Percentiles rank a stretch among this genome's conserved stretches.
phyloP scores from a whole-genome alignment of 225 moss, liverwort and hornwort genomes.

The Climacium dendroides region DNA sequence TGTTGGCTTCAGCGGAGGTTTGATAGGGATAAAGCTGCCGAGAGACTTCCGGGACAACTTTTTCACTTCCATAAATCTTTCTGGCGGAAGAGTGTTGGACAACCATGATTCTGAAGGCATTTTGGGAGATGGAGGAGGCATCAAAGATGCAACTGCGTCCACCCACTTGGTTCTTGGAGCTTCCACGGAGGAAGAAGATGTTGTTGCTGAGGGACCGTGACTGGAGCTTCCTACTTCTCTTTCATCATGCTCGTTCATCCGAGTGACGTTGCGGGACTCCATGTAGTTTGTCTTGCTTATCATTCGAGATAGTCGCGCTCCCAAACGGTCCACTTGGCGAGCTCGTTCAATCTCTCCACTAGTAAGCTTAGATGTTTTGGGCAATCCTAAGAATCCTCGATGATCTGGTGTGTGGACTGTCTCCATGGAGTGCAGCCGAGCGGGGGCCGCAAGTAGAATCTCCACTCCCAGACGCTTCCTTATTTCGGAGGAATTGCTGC shows the following conservation, averaged over 20 bases:
- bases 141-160: slow-evolving; percentile 9
- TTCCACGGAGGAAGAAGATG: slow-evolving; percentile 25
- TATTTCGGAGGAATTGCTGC: neutral
- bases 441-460: neutral
- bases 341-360: slow-evolving; percentile 14
- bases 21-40: slow-evolving; percentile 41
- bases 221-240: neutral
- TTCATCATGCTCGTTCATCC: slow-evolving; percentile 7
- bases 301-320: slow-evolving; percentile 28
- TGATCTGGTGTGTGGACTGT: slow-evolving; percentile 44
- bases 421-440: slow-evolving; percentile 37
- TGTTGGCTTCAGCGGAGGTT: slow-evolving; percentile 3
- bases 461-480: slow-evolving; percentile 15
- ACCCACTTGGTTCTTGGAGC: slow-evolving; percentile 22
- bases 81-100: slow-evolving; percentile 32
- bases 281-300: slow-evolving; percentile 38
- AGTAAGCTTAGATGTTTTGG: neutral
- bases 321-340: slow-evolving; percentile 33
- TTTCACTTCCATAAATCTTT: slow-evolving; percentile 19
- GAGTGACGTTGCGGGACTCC: slow-evolving; percentile 5
- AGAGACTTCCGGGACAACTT: slow-evolving; percentile 34
- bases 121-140: slow-evolving; percentile 37
- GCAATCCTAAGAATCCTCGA: slow-evolving; percentile 40
- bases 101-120: slow-evolving; percentile 47
- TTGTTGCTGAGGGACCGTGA: slow-evolving; percentile 14